These are phyloP conservation scores for Venturia pyrina DNA, from an alignment of 2,329 filamentous ascomycete genomes.

Conservation along the genomic window DNA sequence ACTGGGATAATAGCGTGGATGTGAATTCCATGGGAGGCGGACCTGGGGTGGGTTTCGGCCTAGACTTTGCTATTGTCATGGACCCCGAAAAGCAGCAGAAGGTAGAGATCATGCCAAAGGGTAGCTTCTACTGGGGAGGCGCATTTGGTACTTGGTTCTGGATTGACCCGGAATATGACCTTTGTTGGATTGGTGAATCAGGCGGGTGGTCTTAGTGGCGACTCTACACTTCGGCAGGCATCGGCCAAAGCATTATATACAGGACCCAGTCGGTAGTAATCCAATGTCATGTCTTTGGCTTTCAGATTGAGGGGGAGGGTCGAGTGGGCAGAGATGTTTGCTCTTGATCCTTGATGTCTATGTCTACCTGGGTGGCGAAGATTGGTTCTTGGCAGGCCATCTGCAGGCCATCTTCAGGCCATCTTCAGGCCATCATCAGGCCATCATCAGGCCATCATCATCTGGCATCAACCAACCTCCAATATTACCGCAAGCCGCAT, in stretches of 20 bases:
- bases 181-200: conserved; percentile 1
- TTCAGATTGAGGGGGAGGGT: too few species aligned
- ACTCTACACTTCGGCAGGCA: not conserved
- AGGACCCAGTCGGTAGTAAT: not conserved
- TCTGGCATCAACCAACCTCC: too few species aligned
- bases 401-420: too few species aligned
- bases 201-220: not conserved
- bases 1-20: not conserved
- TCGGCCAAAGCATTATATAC: conserved; percentile 5
- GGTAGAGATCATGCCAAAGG: not conserved
- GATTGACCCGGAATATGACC: conserved; percentile 3
- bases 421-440: too few species aligned
- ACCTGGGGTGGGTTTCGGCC: conserved; percentile 7
- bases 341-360: too few species aligned
- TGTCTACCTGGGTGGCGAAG: too few species aligned
- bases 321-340: too few species aligned
- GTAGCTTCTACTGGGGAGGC: conserved; percentile 6
- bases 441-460: too few species aligned
- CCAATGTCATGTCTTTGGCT: too few species aligned
- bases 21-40: not conserved
- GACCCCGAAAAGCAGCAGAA: not conserved
- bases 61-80: conserved; percentile 9
- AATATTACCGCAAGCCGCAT: too few species aligned
- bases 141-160: conserved; percentile 8
- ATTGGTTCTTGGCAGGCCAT: too few species aligned